Evolutionary conservation across 192 early-diverging fungal species (phyloP), one percentile per base, ranked within the genome.

Genomic region (Entomortierella parvispora): DNA sequence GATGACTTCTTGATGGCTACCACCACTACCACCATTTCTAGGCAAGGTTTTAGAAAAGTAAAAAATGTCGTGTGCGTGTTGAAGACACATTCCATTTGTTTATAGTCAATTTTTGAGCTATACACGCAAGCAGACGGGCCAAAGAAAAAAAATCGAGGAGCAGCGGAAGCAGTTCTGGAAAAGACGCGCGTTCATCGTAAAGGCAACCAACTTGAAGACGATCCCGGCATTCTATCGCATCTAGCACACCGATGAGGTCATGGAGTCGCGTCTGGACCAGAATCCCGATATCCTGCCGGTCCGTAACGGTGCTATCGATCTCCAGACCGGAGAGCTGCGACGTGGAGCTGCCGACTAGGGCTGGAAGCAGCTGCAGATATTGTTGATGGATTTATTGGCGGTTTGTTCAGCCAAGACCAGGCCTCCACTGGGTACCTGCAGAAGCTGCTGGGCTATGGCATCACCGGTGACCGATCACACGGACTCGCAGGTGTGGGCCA

Each of bases 361-460:
- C 31, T 56, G 31, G 5, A 28, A 33, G 3, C 54, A 56, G 32
- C 32, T 56, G n/a, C 54, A 6, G 32, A 2, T 7, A 56, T 33
- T 4, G 37, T 56, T 6, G 54, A 56, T 18, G 54, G 37, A 12
- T 56, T 29, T 34, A 56, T 56, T 29, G 54, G 29, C 2, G 6
- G n/a, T n/a, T 6, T 58, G 29, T 58, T 58, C 29, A 58, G 44
- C 15, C 2, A 43, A 6, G 40, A 58, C 25, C 20, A 40, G n/a
- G 56, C 20, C 23, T 15, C 56, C 4, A 58, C 28, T 25, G 18
- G 9, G 22, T 58, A 58, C 44, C 22, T 58, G 34, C 56, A 58
- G 37, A n/a, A 42, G 40, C 37, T 58, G 2, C 40, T 58, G 10
- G 37, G 56, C 9, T 58, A 58, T 44, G 40, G 56, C n/a, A 44